A percentile compares a stretch with the other conserved stretches of the same genome.
Evolutionary conservation across 2,329 filamentous ascomycete genomes (phyloP).

Genomic region (Fonsecaea multimorphosa): DNA sequence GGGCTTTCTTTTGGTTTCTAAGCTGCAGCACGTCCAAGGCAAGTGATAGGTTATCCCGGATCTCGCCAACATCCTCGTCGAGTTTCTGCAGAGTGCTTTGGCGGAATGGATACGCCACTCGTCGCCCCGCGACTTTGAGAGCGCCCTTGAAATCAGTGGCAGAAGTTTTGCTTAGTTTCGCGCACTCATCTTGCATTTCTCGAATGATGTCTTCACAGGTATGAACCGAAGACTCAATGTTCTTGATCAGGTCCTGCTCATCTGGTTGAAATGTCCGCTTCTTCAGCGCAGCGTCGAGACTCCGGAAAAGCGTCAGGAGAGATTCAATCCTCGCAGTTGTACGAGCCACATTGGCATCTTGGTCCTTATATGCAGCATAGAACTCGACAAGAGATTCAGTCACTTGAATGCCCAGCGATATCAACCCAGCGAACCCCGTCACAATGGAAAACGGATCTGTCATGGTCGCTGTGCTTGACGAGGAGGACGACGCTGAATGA

Average conservation of each 20-base stretch:
- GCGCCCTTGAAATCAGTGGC: slow-evolving; percentile 4
- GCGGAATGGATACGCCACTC: slow-evolving; percentile 44
- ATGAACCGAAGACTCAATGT: neutral
- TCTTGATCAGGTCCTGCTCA: neutral
- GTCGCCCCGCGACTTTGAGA: slow-evolving; percentile 28
- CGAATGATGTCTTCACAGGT: neutral
- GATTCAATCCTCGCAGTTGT: neutral
- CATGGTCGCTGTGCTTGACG: no score
- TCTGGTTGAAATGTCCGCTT: neutral
- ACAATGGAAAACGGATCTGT: neutral
- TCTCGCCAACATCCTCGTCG: slow-evolving; percentile 46
- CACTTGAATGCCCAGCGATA: neutral
- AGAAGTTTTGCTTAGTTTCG: neutral
- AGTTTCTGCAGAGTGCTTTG: slow-evolving; percentile 49
- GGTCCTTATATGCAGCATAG: neutral
- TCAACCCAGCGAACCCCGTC: neutral
- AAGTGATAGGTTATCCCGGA: slow-evolving; percentile 43
- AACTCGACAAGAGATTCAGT: neutral
- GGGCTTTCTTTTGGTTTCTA: slow-evolving; percentile 36
- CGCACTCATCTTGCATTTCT: neutral
- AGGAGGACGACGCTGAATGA: no score
- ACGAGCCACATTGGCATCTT: neutral
- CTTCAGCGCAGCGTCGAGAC: no score
- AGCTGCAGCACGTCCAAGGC: slow-evolving; percentile 46
- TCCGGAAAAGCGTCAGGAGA: no score